Evolutionary conservation across 352 stramenopile species (phyloP).

Genomic region (Phytophthora fragariae): DNA sequence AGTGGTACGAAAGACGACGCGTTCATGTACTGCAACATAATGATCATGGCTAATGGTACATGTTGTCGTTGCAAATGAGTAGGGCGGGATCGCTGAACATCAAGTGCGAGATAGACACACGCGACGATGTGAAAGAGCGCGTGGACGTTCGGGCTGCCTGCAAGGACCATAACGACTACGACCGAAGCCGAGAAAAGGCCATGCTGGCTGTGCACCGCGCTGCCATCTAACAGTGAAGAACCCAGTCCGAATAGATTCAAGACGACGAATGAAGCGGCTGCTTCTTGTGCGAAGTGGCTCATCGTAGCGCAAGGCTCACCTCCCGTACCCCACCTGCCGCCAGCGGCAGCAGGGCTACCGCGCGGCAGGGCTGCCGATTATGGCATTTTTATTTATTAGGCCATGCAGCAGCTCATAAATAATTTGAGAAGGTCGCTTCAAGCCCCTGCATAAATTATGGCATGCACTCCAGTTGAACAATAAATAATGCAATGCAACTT

Average conservation of each 20-base stretch:
- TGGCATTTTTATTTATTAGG: too few relatives aligned
- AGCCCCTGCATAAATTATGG: too few relatives aligned
- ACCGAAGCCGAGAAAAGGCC: constrained; percentile 20
- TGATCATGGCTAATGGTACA: not conserved
- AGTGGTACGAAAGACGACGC: constrained; percentile 38
- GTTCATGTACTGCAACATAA: not conserved
- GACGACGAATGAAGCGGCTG: not conserved
- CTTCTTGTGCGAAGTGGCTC: constrained; percentile 6
- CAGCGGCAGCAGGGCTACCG: constrained; percentile 1
- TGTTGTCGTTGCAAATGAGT: not conserved
- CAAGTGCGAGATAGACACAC: constrained; percentile 12
- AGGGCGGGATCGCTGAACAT: constrained; percentile 25
- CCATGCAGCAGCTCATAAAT: too few relatives aligned
- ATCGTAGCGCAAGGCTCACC: constrained; percentile 15
- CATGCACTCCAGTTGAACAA: too few relatives aligned
- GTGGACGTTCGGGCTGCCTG: constrained; percentile 26
- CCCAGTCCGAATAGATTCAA: constrained; percentile 6
- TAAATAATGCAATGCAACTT: too few relatives aligned
- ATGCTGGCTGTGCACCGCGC: constrained; percentile 1
- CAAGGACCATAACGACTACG: constrained; percentile 19
- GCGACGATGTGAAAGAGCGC: constrained; percentile 5
- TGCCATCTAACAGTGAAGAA: not conserved
- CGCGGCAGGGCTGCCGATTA: too few relatives aligned
- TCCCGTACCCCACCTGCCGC: constrained; percentile 1
- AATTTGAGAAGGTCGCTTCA: too few relatives aligned